Conservation (phyloP, 2,329 filamentous ascomycete species). For the Exophiala sp. region DNA sequence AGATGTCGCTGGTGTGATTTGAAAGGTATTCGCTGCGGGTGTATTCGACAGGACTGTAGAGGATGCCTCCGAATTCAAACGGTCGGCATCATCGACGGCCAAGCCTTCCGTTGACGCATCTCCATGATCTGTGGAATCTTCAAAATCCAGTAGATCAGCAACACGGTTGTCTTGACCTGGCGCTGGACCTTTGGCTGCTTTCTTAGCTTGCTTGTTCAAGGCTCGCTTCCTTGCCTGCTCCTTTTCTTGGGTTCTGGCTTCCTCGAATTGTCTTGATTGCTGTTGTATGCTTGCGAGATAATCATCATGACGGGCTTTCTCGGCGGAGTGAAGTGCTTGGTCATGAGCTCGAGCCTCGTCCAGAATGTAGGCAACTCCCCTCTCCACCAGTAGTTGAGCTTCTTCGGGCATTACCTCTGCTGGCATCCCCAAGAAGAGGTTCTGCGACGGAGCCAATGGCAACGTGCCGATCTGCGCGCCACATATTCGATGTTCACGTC, state of each 20-base stretch:
- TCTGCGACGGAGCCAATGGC: slow-evolving; percentile 90
- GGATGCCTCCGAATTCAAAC: neutral
- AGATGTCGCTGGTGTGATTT: slow-evolving; percentile 51
- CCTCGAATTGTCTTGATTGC: slow-evolving; percentile 52
- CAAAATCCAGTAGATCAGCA: slow-evolving; percentile 8
- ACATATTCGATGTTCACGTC: slow-evolving; percentile 77
- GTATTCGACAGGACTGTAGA: neutral
- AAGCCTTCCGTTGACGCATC: slow-evolving; percentile 4
- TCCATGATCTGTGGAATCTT: slow-evolving; percentile 9
- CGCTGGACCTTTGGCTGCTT: slow-evolving; percentile 26
- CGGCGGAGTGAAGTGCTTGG: slow-evolving; percentile 57
- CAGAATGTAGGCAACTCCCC: slow-evolving; percentile 71
- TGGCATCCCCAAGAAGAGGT: slow-evolving; percentile 85
- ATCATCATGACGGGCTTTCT: slow-evolving; percentile 55
- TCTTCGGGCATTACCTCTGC: slow-evolving; percentile 90
- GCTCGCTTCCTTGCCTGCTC: slow-evolving; percentile 50
- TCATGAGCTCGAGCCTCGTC: slow-evolving; percentile 74
- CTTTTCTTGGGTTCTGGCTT: slow-evolving; percentile 45
- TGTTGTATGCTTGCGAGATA: slow-evolving; percentile 59
- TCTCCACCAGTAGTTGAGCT: slow-evolving; percentile 73
- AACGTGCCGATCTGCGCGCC: slow-evolving; percentile 83
- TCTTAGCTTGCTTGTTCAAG: slow-evolving; percentile 48
- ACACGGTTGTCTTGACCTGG: neutral
- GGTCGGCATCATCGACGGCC: neutral
- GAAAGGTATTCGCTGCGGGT: slow-evolving; percentile 12